Base-by-base conservation (phyloP, 2,329 filamentous ascomycete genomes). In the Aspergillus awamori region DNA sequence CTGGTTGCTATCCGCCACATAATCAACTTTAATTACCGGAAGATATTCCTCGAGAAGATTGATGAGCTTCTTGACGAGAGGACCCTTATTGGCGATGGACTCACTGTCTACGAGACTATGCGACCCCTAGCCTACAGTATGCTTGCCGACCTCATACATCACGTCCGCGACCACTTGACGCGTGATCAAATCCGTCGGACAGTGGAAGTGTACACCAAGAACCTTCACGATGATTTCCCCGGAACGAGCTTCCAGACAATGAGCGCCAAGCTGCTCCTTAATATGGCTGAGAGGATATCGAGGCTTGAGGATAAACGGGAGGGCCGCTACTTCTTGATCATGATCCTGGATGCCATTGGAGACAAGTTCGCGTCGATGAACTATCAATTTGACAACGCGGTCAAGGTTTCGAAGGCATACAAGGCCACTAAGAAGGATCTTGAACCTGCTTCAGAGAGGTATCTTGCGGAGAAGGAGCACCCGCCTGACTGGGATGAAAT, bases 291-390 rank as follows among this genome's bases (percentile, higher is more conserved):
- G 71, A 96, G 92, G 74, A 99, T 99, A 72, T 92, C 93, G 1
- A 96, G 94, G 76, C 85, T 99, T 69, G 89, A 90, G 20, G 92
- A 97, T 74, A 99, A 98, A 79, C 87, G 90, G 47, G 94, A 99
- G 75, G 95, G 95, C 24, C 89, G 96, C 5, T 93, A 98, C 75
- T 97, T 97, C 74, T 81, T 99, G 63, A 92, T 99, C 72, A 95
- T 96, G 87, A 98, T 99, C 48, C 81, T 99, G 59, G 96, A 98
- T 76, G 95, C 96, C 8, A 98, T 99, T 68, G 95, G 92, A 53
- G 95, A 99, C 73, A 99, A 99, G 74, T 98, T 99, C 73, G 93
- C 93, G 1, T 89, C 93, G 2, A 99, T 99, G 95, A 99, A 99
- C 73, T 86, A 92, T 59, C 93, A 98, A 75, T 98, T 96, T 73